Percentiles rank a stretch among this genome's conserved stretches.
phyloP scores from a whole-genome alignment of 2,329 filamentous ascomycete species.

The Aspergillus oerlinghausenensis region DNA sequence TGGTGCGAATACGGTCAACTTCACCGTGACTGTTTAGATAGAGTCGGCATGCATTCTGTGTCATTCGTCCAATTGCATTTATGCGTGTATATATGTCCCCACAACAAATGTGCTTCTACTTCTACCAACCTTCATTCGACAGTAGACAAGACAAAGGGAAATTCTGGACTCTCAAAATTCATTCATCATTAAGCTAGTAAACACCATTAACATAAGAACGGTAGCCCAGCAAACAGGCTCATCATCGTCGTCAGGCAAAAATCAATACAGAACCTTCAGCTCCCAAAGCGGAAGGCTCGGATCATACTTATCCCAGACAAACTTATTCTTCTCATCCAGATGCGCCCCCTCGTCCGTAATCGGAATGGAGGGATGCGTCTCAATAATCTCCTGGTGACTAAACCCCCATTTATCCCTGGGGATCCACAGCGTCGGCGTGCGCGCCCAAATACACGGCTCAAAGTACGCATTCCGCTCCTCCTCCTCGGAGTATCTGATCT shows the following conservation, averaged over 20 bases:
- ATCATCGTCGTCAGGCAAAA: background rate
- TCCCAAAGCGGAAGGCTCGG: constrained; percentile 54
- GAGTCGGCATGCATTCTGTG: background rate
- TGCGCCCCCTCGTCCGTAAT: constrained; percentile 75
- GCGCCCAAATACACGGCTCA: constrained; percentile 63
- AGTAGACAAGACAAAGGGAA: background rate
- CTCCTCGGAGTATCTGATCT: constrained; percentile 58
- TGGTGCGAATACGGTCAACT: constrained; percentile 46
- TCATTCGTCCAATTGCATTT: no score
- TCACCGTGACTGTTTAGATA: constrained; percentile 41
- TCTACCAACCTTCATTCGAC: no score
- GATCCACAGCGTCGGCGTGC: constrained; percentile 71
- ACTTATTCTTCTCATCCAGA: constrained; percentile 64
- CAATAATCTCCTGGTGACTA: constrained; percentile 69
- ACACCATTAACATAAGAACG: background rate
- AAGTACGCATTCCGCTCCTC: constrained; percentile 65
- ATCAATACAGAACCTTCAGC: constrained; percentile 48
- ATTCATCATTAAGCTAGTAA: background rate
- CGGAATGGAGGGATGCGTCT: constrained; percentile 64
- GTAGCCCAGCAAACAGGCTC: background rate
- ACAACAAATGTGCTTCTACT: background rate
- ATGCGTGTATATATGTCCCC: background rate
- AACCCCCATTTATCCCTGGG: constrained; percentile 70
- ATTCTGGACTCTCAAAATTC: background rate
- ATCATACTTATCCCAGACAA: constrained; percentile 56